phyloP scores from a whole-genome alignment of 305 asterid species.

The Fraxinus paxiana region DNA sequence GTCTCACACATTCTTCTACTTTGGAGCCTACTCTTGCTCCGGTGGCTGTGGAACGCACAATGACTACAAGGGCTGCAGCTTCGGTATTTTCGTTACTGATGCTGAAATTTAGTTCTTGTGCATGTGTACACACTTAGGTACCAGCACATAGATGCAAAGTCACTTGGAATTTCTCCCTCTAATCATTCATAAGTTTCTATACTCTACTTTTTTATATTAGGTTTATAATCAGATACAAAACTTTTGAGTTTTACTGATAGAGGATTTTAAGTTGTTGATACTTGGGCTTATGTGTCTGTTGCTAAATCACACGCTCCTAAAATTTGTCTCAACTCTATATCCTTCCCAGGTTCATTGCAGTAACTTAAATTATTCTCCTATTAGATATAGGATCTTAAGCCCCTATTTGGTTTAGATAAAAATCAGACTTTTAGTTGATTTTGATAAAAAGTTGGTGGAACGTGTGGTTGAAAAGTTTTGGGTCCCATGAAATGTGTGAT shows the following conservation, averaged over 20 bases:
- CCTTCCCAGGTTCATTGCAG: neutral
- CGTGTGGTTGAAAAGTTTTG: neutral
- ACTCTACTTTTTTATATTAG: neutral
- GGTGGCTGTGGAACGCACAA: constrained; percentile 90
- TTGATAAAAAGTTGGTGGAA: neutral
- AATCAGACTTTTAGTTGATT: neutral
- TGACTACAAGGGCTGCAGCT: constrained; percentile 98
- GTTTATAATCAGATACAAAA: neutral
- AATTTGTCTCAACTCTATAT: neutral
- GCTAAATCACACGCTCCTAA: neutral
- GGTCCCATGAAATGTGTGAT: neutral
- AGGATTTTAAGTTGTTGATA: neutral
- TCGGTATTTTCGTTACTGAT: constrained; percentile 56
- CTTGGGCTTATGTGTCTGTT: neutral
- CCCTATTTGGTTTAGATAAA: neutral
- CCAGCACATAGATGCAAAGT: neutral
- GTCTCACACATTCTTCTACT: constrained; percentile 86
- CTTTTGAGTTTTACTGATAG: neutral
- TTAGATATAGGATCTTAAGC: neutral
- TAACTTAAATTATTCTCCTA: neutral
- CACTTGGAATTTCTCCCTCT: neutral
- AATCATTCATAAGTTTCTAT: neutral
- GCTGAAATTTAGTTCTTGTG: constrained; percentile 12
- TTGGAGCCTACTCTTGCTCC: constrained; percentile 99
- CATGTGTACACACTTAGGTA: neutral